A percentile compares a stretch with the other conserved stretches of the same genome.
Evolutionary conservation across 2,329 filamentous ascomycete species (phyloP).

Genomic region (Hymenoscyphus scutula): DNA sequence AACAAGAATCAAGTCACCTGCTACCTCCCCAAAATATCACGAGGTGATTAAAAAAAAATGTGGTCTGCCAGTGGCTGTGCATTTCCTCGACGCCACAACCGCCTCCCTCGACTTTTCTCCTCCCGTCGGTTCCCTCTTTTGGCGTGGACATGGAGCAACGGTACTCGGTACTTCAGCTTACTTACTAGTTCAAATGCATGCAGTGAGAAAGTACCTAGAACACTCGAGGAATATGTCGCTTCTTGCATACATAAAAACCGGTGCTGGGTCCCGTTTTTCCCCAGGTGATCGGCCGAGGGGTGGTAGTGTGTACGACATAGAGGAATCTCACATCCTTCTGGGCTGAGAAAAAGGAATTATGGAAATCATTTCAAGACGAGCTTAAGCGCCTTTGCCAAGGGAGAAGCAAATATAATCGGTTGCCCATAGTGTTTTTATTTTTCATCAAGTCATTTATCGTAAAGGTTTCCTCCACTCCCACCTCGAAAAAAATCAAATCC

Average conservation of each 20-base stretch:
- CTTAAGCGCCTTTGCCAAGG: background rate
- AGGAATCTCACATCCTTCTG: background rate
- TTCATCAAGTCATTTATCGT: slow-evolving; percentile 9
- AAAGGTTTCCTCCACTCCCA: background rate
- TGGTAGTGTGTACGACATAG: background rate
- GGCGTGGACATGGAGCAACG: too few species aligned
- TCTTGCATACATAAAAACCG: background rate
- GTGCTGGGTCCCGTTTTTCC: background rate
- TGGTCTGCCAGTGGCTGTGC: slow-evolving; percentile 1
- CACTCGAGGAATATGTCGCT: background rate
- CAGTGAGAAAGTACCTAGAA: slow-evolving; percentile 1
- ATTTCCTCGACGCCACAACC: background rate
- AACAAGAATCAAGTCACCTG: background rate
- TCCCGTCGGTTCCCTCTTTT: too few species aligned
- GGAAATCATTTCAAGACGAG: background rate
- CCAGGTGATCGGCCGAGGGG: background rate
- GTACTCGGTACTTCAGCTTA: background rate
- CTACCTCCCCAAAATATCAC: background rate
- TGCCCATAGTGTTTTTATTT: slow-evolving; percentile 12
- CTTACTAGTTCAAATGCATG: slow-evolving; percentile 1
- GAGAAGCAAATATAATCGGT: slow-evolving; percentile 1
- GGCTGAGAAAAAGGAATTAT: background rate
- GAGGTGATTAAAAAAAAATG: background rate
- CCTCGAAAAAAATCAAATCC: background rate
- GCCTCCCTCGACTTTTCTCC: too few species aligned